phyloP scores from a whole-genome alignment of 768 basidiomycete species.

The Leccinum imitatum region DNA sequence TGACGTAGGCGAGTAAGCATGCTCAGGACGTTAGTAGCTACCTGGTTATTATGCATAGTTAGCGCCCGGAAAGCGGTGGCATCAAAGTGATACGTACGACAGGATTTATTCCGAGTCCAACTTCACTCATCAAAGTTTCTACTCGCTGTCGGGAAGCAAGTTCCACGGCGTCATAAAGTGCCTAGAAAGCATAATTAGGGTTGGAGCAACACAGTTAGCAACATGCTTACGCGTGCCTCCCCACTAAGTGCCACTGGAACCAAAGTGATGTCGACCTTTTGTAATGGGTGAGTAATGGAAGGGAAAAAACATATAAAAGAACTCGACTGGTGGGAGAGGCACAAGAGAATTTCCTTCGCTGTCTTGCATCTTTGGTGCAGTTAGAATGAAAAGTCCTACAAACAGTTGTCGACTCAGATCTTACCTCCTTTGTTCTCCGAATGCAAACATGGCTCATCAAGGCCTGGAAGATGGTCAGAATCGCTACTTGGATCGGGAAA shows the following conservation, averaged over 20 bases:
- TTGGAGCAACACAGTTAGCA: background rate
- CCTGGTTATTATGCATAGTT: conserved; percentile 36
- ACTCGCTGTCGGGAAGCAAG: conserved; percentile 61
- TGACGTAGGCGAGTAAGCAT: conserved; percentile 89
- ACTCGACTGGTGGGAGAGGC: conserved; percentile 64
- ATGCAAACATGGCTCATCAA: conserved; percentile 79
- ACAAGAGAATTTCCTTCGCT: conserved; percentile 69
- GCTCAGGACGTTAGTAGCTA: conserved; percentile 68
- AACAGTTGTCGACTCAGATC: background rate
- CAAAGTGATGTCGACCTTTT: conserved; percentile 73
- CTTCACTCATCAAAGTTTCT: conserved; percentile 47
- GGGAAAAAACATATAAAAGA: background rate
- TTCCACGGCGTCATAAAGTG: conserved; percentile 71
- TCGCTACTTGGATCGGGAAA: background rate
- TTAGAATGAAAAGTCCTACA: conserved; percentile 16
- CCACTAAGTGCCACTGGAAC: conserved; percentile 65
- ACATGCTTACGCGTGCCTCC: conserved; percentile 58
- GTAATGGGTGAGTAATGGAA: conserved; percentile 6
- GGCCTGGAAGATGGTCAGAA: conserved; percentile 42
- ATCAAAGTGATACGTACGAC: conserved; percentile 33
- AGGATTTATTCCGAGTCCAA: conserved; percentile 37
- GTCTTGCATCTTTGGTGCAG: conserved; percentile 72
- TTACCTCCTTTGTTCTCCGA: conserved; percentile 79
- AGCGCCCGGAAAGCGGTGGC: conserved; percentile 2
- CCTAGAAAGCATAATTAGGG: conserved; percentile 34